A percentile compares a stretch with the other conserved stretches of the same genome.
phyloP scores from a whole-genome alignment of 257 asterid species.

The Solanum stenotomum region DNA sequence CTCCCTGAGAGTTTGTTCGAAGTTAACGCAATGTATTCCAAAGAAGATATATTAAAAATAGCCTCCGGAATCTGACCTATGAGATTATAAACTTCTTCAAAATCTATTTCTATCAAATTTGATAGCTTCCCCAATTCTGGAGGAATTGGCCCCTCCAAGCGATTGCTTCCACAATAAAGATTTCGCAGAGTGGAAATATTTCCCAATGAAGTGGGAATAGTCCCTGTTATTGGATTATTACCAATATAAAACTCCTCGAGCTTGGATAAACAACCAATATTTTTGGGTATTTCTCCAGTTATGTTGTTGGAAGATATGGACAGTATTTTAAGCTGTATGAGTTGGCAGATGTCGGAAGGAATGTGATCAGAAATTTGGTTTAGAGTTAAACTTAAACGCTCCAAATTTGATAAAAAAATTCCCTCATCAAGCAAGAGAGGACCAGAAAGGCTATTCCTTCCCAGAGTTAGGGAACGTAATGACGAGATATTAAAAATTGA shows the following conservation, averaged over 20 bases:
- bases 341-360: too few relatives aligned
- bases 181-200: slow-evolving; percentile 20
- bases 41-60: slow-evolving; percentile 26
- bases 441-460: slow-evolving; percentile 17
- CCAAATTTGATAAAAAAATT: not conserved
- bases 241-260: slow-evolving; percentile 17
- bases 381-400: not conserved
- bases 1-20: slow-evolving; percentile 13
- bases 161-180: slow-evolving; percentile 2
- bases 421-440: not conserved
- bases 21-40: slow-evolving; percentile 1
- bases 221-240: slow-evolving; percentile 7
- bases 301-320: too few relatives aligned
- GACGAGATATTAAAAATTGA: slow-evolving; percentile 20
- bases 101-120: slow-evolving; percentile 1
- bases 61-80: slow-evolving; percentile 19
- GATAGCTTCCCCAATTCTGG: slow-evolving; percentile 11
- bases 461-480: not conserved
- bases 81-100: not conserved
- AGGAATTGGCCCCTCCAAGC: slow-evolving; percentile 19
- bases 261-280: not conserved
- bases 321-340: too few relatives aligned
- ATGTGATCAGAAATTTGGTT: too few relatives aligned
- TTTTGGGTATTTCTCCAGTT: too few relatives aligned
- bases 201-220: slow-evolving; percentile 18